A percentile compares a stretch with the other conserved stretches of the same genome.
Conservation (phyloP, 2,329 filamentous ascomycete species). For the Fusarium poae region DNA sequence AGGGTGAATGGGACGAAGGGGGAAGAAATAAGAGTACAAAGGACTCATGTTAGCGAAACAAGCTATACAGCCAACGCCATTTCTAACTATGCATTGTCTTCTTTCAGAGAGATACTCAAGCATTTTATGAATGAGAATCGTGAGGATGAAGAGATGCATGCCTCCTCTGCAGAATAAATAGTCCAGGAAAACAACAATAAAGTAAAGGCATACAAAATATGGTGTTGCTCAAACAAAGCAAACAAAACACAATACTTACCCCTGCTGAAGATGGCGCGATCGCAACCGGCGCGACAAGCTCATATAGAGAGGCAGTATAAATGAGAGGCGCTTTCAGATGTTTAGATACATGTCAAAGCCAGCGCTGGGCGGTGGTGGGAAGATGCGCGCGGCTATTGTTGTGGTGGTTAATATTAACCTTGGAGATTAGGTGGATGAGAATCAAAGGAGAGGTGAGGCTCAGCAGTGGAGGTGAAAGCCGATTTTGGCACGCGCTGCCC, state of each 20-base stretch:
- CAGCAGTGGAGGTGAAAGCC: constrained; percentile 32
- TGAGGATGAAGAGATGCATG: not conserved
- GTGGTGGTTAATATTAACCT: constrained; percentile 29
- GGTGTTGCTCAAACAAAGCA: constrained; percentile 2
- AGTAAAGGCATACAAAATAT: constrained; percentile 4
- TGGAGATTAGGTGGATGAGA: constrained; percentile 40
- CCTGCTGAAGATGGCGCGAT: constrained; percentile 39
- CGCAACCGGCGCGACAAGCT: constrained; percentile 14
- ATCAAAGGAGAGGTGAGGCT: constrained; percentile 35
- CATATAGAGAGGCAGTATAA: constrained; percentile 8
- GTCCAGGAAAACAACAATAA: constrained; percentile 1
- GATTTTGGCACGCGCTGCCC: constrained; percentile 32
- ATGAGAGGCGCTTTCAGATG: not conserved
- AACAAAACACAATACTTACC: constrained; percentile 36
- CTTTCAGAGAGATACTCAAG: constrained; percentile 9
- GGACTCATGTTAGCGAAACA: constrained; percentile 10
- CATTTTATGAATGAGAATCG: not conserved
- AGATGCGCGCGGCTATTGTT: constrained; percentile 18
- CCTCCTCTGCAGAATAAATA: too few relatives aligned
- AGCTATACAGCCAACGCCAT: constrained; percentile 11
- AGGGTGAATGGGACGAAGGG: not conserved
- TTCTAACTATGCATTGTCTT: not conserved
- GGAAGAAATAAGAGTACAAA: not conserved
- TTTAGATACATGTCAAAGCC: not conserved
- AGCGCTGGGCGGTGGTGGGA: constrained; percentile 14